A percentile compares a stretch with the other conserved stretches of the same genome.
Conservation (phyloP, 106 monocot genomes). For the Iris macrosiphon region DNA sequence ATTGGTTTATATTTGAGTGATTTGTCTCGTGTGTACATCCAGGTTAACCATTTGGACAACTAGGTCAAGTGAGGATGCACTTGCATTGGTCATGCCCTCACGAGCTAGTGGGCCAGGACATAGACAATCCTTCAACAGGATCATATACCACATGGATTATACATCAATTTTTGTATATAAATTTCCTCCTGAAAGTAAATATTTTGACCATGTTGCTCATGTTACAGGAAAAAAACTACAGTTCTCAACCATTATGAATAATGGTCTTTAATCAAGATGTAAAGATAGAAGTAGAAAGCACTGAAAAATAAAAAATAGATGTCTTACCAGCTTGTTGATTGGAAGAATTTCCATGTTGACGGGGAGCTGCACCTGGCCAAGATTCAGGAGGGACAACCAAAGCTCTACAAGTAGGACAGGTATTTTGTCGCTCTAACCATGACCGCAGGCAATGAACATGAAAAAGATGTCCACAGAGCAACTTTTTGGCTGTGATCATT, state of each 20-base stretch:
- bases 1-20: too few relatives aligned
- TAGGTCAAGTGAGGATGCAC: too few relatives aligned
- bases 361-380: conserved; percentile 17
- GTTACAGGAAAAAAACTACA: not conserved
- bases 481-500: conserved; percentile 88
- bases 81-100: too few relatives aligned
- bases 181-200: not conserved
- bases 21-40: too few relatives aligned
- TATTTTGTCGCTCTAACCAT: conserved; percentile 93
- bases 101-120: too few relatives aligned
- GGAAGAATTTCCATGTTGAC: conserved; percentile 31
- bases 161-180: too few relatives aligned
- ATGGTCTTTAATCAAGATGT: not conserved
- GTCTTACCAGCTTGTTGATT: conserved; percentile 57
- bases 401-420: conserved; percentile 95
- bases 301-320: not conserved
- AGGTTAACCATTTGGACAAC: too few relatives aligned
- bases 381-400: conserved; percentile 73
- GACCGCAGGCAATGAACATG: conserved; percentile 96
- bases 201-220: not conserved
- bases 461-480: conserved; percentile 93
- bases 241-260: not conserved
- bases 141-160: too few relatives aligned
- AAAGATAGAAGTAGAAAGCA: not conserved
- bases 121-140: too few relatives aligned